Evolutionary conservation across 192 early-diverging fungal species (phyloP).

Genomic region (Chytriomyces sp.): DNA sequence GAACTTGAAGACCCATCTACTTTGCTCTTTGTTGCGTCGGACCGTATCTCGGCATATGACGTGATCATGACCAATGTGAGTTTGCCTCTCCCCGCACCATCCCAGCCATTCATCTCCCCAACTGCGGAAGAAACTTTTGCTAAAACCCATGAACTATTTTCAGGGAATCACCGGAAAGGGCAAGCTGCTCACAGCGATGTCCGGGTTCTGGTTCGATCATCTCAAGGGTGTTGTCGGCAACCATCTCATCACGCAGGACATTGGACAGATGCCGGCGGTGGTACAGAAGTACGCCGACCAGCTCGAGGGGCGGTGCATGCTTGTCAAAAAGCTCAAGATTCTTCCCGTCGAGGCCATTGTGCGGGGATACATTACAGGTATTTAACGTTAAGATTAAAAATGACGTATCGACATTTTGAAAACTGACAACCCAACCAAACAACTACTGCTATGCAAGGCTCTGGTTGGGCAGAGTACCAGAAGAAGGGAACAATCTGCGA

Average conservation of each 20-base stretch:
- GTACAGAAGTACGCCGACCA: conserved; percentile 90
- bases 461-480: conserved; percentile 95
- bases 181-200: conserved; percentile 95
- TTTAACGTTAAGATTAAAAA: background rate
- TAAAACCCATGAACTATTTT: conserved; percentile 10
- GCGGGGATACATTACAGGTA: conserved; percentile 93
- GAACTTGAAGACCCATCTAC: conserved; percentile 77
- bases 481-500: conserved; percentile 92
- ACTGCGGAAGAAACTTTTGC: background rate
- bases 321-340: conserved; percentile 90
- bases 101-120: conserved; percentile 5
- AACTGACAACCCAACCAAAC: background rate
- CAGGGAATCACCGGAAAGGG: conserved; percentile 95
- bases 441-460: conserved; percentile 56
- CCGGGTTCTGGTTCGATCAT: conserved; percentile 93
- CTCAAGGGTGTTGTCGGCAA: conserved; percentile 90
- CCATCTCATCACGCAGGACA: conserved; percentile 93
- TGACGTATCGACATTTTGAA: background rate
- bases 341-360: conserved; percentile 98
- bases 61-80: conserved; percentile 97
- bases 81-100: conserved; percentile 4
- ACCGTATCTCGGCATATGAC: conserved; percentile 97
- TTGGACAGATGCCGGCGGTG: conserved; percentile 86
- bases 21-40: conserved; percentile 96
- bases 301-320: conserved; percentile 85